A percentile compares a stretch with the other conserved stretches of the same genome.
phyloP scores from a whole-genome alignment of 1,139 yeast genomes.

The Blastobotrys aristatus region DNA sequence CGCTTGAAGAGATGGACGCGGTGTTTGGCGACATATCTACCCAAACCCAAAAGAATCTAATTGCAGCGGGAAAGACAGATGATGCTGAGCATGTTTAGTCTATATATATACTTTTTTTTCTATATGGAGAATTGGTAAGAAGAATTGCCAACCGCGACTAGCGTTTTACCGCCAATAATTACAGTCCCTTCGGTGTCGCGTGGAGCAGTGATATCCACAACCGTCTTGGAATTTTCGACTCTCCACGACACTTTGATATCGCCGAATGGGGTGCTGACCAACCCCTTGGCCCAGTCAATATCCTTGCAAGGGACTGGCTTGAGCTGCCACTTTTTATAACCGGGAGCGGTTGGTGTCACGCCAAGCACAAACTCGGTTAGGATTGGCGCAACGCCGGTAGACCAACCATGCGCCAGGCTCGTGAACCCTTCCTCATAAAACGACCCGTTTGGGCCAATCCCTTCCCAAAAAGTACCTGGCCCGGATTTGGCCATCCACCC shows the following conservation, averaged over 20 bases:
- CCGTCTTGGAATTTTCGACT: not conserved
- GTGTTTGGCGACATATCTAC: constrained; percentile 26
- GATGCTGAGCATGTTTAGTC: not conserved
- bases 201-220: not conserved
- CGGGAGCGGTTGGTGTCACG: not conserved
- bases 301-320: not conserved
- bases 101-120: too few species aligned
- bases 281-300: not conserved
- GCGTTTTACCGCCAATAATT: not conserved
- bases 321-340: not conserved
- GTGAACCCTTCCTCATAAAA: constrained; percentile 5
- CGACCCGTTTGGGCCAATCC: not conserved
- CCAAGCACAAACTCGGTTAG: constrained; percentile 1
- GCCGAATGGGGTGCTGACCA: not conserved
- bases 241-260: not conserved
- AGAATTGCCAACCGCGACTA: not conserved
- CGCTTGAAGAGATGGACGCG: constrained; percentile 54
- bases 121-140: not conserved
- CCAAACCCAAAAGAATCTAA: constrained; percentile 22
- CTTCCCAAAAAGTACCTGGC: constrained; percentile 4
- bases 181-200: not conserved
- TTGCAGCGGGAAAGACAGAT: constrained; percentile 24
- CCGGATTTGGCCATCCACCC: not conserved
- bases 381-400: not conserved
- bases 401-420: constrained; percentile 1